Evolutionary conservation across 371 early-diverging fungal species (phyloP).

Genomic region (Syncephalis plumigaleata): DNA sequence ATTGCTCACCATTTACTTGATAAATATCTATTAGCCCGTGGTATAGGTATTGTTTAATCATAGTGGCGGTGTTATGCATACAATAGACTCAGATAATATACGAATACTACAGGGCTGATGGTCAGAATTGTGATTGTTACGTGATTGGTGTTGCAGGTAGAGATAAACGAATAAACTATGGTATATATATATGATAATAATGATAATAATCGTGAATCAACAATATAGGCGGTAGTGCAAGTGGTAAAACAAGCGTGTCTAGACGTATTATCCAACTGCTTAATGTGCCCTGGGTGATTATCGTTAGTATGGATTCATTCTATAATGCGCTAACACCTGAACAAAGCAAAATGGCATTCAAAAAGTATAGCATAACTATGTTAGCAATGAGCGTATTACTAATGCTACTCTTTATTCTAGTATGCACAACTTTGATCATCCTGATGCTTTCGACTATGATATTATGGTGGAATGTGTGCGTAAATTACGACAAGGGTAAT

Average conservation of each 20-base stretch:
- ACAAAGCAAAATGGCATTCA: constrained; percentile 39
- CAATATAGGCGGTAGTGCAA: constrained; percentile 70
- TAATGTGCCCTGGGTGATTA: constrained; percentile 72
- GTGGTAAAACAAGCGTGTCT: constrained; percentile 71
- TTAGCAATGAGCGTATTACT: background rate
- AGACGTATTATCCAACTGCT: constrained; percentile 52
- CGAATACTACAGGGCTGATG: constrained; percentile 24
- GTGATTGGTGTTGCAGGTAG: constrained; percentile 59
- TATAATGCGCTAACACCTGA: constrained; percentile 70
- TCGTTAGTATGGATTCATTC: constrained; percentile 88
- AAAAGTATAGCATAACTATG: constrained; percentile 27
- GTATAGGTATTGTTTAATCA: constrained; percentile 4
- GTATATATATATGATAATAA: background rate
- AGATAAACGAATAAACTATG: background rate
- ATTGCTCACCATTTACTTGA: too few relatives aligned
- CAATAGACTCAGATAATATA: background rate
- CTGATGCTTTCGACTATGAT: constrained; percentile 65
- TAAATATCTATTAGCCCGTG: constrained; percentile 3
- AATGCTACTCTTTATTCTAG: background rate
- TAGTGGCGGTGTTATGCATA: background rate
- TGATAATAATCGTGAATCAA: too few relatives aligned
- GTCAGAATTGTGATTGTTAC: constrained; percentile 43
- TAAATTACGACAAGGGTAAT: constrained; percentile 53
- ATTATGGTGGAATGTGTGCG: constrained; percentile 42
- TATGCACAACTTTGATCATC: constrained; percentile 61